Conservation (phyloP, 2,329 filamentous ascomycete species). For the Pseudogymnoascus sp. region DNA sequence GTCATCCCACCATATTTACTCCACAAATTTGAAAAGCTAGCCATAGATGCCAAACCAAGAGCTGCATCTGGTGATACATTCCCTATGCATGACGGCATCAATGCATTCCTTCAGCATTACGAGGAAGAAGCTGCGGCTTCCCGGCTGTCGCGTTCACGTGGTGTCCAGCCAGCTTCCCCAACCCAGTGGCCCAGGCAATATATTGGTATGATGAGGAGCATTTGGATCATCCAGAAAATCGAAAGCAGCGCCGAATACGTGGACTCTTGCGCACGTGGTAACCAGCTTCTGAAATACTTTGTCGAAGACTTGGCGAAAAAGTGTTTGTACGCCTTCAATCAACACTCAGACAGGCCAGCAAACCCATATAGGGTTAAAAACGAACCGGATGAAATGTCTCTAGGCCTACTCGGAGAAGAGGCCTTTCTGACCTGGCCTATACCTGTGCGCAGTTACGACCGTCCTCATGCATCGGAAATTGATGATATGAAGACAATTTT, state of each 20-base stretch:
- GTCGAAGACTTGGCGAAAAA: constrained; percentile 5
- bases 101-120: constrained; percentile 7
- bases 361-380: constrained; percentile 2
- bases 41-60: constrained; percentile 2
- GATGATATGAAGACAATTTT: constrained; percentile 9
- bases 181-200: constrained; percentile 8
- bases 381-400: not conserved
- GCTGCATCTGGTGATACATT: not conserved
- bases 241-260: not conserved
- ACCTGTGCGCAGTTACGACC: not conserved
- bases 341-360: not conserved
- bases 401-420: constrained; percentile 1
- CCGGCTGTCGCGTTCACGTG: not conserved
- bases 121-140: not conserved
- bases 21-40: constrained; percentile 2
- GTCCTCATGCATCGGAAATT: not conserved
- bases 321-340: constrained; percentile 7
- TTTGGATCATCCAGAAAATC: constrained; percentile 9
- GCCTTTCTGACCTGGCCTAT: constrained; percentile 8
- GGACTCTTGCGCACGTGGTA: not conserved
- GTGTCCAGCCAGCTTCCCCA: not conserved
- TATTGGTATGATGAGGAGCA: constrained; percentile 8
- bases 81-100: constrained; percentile 11
- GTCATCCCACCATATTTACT: constrained; percentile 8
- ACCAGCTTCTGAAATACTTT: constrained; percentile 8